A percentile compares a stretch with the other conserved stretches of the same genome.
Conservation (phyloP, 2,329 filamentous ascomycete genomes). For the Biscogniauxia marginata region DNA sequence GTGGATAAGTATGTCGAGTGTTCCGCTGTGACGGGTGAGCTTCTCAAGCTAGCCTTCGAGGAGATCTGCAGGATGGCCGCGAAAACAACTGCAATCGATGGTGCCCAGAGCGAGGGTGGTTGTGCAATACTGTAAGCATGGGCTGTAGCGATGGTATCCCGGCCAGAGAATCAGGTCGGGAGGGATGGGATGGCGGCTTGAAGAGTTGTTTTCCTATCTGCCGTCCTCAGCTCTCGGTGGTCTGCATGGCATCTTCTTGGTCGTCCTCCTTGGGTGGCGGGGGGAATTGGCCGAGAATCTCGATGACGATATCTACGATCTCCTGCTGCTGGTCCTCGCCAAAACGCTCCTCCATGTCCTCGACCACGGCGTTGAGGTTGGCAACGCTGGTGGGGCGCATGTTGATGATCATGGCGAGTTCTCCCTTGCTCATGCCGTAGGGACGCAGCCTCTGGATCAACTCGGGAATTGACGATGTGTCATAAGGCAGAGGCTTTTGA, state of each 20-base stretch:
- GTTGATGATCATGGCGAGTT: conserved; percentile 68
- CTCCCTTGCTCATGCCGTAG: conserved; percentile 65
- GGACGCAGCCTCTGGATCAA: conserved; percentile 56
- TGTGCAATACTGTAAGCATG: conserved; percentile 36
- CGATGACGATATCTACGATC: conserved; percentile 55
- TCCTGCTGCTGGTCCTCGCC: conserved; percentile 56
- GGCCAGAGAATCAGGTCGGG: too few species aligned
- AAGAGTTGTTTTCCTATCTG: not conserved
- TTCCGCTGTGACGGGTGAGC: conserved; percentile 59
- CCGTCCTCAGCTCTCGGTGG: conserved; percentile 17
- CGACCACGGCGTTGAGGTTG: conserved; percentile 61
- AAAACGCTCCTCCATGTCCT: conserved; percentile 64
- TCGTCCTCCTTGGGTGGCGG: conserved; percentile 33
- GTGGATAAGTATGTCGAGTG: conserved; percentile 65
- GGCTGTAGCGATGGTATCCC: not conserved
- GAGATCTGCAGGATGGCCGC: conserved; percentile 59
- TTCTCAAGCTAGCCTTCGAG: conserved; percentile 57
- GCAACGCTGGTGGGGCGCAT: conserved; percentile 57
- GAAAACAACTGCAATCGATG: conserved; percentile 43
- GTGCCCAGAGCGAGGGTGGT: conserved; percentile 55
- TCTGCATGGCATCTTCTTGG: conserved; percentile 40
- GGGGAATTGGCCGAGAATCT: conserved; percentile 56
- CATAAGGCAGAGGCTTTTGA: conserved; percentile 54
- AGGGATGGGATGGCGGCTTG: too few species aligned
- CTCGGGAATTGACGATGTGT: conserved; percentile 47